phyloP scores from a whole-genome alignment of 805 yeast genomes.

The Suhomyces xylopsoci region DNA sequence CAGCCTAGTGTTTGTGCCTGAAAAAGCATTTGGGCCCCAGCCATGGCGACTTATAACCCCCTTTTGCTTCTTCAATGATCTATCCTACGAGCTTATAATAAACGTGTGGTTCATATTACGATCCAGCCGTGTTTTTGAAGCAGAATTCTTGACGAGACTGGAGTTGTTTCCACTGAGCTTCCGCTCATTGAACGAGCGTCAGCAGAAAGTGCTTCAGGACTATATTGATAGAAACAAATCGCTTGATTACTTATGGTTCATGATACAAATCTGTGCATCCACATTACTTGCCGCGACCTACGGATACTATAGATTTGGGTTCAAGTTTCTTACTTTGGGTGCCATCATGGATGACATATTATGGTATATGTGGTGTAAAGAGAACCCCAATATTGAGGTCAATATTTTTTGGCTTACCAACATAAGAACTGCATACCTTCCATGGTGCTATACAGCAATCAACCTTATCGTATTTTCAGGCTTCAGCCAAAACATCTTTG shows the following conservation, averaged over 20 bases:
- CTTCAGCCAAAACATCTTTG: constrained; percentile 4
- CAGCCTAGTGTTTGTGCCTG: constrained; percentile 25
- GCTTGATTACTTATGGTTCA: constrained; percentile 30
- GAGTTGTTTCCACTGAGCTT: constrained; percentile 22
- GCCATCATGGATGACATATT: constrained; percentile 35
- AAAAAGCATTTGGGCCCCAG: constrained; percentile 25
- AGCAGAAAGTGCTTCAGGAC: constrained; percentile 11
- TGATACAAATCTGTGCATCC: constrained; percentile 22
- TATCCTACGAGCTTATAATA: constrained; percentile 21
- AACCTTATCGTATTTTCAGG: constrained; percentile 5
- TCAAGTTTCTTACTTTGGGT: constrained; percentile 30
- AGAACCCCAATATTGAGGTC: constrained; percentile 40
- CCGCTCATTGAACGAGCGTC: constrained; percentile 10
- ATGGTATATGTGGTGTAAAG: constrained; percentile 47
- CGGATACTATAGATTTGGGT: constrained; percentile 14
- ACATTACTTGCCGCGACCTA: constrained; percentile 19
- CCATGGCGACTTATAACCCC: constrained; percentile 38
- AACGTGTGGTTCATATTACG: constrained; percentile 16
- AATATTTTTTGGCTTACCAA: constrained; percentile 39
- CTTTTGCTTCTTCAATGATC: constrained; percentile 31
- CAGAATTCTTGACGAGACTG: constrained; percentile 13
- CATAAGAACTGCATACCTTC: constrained; percentile 44
- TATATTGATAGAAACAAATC: constrained; percentile 18
- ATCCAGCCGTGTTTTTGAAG: constrained; percentile 25
- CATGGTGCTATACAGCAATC: constrained; percentile 19